phyloP scores from a whole-genome alignment of 2,329 filamentous ascomycete genomes.

The Clonostachys rosea region DNA sequence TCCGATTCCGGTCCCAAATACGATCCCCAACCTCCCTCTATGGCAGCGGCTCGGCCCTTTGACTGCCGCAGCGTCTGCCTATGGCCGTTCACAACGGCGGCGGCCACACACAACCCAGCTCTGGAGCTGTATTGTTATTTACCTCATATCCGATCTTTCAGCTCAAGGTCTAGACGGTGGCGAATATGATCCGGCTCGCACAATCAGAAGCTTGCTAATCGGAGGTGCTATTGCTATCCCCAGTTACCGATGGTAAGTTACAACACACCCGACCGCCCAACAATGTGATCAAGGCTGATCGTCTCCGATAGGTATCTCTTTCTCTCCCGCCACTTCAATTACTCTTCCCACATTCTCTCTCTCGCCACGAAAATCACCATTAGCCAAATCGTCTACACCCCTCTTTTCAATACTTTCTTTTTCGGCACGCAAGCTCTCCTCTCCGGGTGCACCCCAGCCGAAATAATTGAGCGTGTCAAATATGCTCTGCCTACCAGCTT shows the following conservation, averaged over 20 bases:
- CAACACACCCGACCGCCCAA: too few relatives aligned
- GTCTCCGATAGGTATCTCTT: constrained; percentile 65
- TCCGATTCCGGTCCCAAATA: constrained; percentile 3
- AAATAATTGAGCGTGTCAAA: constrained; percentile 66
- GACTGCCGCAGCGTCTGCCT: constrained; percentile 49
- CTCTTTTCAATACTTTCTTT: constrained; percentile 79
- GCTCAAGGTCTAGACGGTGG: constrained; percentile 63
- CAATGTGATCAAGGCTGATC: neutral
- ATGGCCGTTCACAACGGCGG: constrained; percentile 65
- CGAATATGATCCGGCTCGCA: constrained; percentile 47
- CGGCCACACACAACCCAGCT: constrained; percentile 77
- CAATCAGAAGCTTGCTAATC: constrained; percentile 67
- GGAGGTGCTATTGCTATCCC: constrained; percentile 74
- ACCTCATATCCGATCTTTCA: constrained; percentile 70
- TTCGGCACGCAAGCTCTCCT: constrained; percentile 75
- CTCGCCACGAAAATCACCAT: constrained; percentile 73
- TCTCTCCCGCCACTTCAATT: constrained; percentile 80
- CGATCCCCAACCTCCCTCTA: constrained; percentile 22
- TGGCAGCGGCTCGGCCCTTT: constrained; percentile 56
- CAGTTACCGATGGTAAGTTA: constrained; percentile 70
- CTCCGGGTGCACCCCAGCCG: constrained; percentile 58
- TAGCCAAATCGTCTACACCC: constrained; percentile 78
- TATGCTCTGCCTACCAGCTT: constrained; percentile 74
- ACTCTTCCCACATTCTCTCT: constrained; percentile 64
- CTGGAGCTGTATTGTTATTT: constrained; percentile 70